Evolutionary conservation across 176 grass and related monocot species (phyloP).

Genomic region (Ananas comosus): DNA sequence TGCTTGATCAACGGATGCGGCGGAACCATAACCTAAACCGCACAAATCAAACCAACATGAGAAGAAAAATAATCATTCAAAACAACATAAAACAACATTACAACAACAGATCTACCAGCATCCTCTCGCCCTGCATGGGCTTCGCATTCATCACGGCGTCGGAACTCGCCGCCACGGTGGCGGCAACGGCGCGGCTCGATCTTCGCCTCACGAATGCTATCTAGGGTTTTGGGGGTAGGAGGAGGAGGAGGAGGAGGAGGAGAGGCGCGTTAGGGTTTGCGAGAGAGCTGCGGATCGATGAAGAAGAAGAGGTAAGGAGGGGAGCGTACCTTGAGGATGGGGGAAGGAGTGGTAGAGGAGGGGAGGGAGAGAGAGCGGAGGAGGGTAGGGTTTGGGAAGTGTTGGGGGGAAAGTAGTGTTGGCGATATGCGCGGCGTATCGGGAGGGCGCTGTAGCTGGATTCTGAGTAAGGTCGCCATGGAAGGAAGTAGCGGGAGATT

Average conservation of each 20-base stretch:
- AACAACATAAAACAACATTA: constrained; percentile 19
- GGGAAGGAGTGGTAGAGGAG: neutral
- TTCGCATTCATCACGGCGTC: constrained; percentile 27
- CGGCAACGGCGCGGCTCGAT: neutral
- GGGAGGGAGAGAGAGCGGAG: neutral
- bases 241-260: neutral
- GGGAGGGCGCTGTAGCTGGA: neutral
- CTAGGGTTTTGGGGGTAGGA: constrained; percentile 12
- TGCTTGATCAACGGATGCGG: constrained; percentile 97
- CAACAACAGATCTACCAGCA: constrained; percentile 39
- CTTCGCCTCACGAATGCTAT: constrained; percentile 18
- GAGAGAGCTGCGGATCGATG: neutral
- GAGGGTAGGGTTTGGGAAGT: neutral
- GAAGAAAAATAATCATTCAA: neutral
- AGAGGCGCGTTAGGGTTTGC: constrained; percentile 3
- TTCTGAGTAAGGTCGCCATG: neutral
- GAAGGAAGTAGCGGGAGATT: neutral
- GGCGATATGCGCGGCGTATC: neutral
- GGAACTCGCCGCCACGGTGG: constrained; percentile 1
- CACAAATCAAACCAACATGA: constrained; percentile 13
- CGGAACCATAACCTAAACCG: constrained; percentile 77
- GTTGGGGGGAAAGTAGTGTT: neutral
- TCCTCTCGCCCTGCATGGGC: constrained; percentile 53
- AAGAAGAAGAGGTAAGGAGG: neutral
- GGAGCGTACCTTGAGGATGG: neutral